phyloP scores from a whole-genome alignment of 495 filamentous ascomycete species.

The Podospora pseudoanserina region DNA sequence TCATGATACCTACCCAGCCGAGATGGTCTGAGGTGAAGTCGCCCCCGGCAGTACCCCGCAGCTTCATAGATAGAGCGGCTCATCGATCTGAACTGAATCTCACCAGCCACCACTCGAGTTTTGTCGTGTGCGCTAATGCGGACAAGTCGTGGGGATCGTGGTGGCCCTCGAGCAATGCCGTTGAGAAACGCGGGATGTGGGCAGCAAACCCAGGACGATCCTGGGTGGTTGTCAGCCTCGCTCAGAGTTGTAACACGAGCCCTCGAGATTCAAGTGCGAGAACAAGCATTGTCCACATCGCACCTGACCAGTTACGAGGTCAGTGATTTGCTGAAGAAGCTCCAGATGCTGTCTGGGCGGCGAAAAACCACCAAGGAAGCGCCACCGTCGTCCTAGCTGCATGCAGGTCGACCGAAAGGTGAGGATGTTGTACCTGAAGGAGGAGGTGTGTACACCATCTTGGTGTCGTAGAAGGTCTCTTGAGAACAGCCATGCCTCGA shows the following conservation, averaged over 20 bases:
- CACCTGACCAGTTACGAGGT: slow-evolving; percentile 23
- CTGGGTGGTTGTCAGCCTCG: background rate
- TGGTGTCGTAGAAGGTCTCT: background rate
- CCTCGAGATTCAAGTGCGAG: background rate
- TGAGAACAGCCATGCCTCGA: background rate
- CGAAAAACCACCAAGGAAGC: slow-evolving; percentile 16
- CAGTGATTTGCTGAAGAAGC: slow-evolving; percentile 16
- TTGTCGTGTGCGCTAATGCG: slow-evolving; percentile 4
- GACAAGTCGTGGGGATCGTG: background rate
- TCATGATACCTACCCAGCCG: background rate
- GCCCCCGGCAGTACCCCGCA: slow-evolving; percentile 1
- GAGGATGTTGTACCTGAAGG: slow-evolving; percentile 10
- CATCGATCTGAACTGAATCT: slow-evolving; percentile 13
- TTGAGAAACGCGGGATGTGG: slow-evolving; percentile 2
- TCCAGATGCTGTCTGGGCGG: slow-evolving; percentile 9
- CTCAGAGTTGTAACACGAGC: background rate
- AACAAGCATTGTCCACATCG: background rate
- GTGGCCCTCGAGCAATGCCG: background rate
- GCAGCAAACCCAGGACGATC: background rate
- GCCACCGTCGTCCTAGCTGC: slow-evolving; percentile 27
- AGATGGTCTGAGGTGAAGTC: background rate
- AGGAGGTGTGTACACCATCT: slow-evolving; percentile 8
- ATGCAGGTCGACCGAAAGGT: slow-evolving; percentile 32
- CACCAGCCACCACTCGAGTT: slow-evolving; percentile 5
- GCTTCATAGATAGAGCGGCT: background rate